Evolutionary conservation across 352 stramenopile genomes (phyloP), one percentile per base, ranked within the genome.

Genomic region (Pythium periplocum): DNA sequence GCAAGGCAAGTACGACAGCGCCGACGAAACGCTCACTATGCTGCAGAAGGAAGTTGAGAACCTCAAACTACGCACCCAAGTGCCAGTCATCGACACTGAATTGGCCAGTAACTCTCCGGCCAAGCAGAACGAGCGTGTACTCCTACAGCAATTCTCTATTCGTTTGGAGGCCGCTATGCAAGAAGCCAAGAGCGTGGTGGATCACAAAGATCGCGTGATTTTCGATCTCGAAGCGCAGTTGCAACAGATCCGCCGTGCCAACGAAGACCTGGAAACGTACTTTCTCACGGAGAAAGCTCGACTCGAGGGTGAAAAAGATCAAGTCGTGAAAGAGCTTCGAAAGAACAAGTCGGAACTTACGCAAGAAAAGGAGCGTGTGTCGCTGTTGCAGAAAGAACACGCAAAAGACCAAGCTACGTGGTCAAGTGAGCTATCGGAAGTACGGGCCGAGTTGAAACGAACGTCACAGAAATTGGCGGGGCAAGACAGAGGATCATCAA

Each of bases 141-240:
- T 87, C 42, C 57, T 90, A n/a, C 76, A 82, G 35, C 66, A 74
- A 5, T 79, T 90, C 40, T 80, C 75, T 1, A 41, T 57, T 36
- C 59, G 76, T 12, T 55, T 90, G 17, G 76, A 87, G 51, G 57
- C 69, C 31, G 75, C 79, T 1, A 90, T 90, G 75, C 33, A 75
- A 26, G 70, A 90, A 55, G 75, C 80, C 6, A 86, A 90, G 50
- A 66, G 68, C 35, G 80, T 90, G 30, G 81, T 90, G 6, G 71
- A 72, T 32, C 76, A 75, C 45, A 90, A 90, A 61, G 77, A 90
- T 41, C 43, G 57, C 4, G 59, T 76, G 8, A 90, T 90, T 54
- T 42, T 57, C 34, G 71, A 78, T 4, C 47, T 90, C 8, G 62
- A 90, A 34, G 46, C 51, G n/a, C 59, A 63, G 26, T 46, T 85